phyloP scores from a whole-genome alignment of 345 rosid species.

The Isatis tinctoria region DNA sequence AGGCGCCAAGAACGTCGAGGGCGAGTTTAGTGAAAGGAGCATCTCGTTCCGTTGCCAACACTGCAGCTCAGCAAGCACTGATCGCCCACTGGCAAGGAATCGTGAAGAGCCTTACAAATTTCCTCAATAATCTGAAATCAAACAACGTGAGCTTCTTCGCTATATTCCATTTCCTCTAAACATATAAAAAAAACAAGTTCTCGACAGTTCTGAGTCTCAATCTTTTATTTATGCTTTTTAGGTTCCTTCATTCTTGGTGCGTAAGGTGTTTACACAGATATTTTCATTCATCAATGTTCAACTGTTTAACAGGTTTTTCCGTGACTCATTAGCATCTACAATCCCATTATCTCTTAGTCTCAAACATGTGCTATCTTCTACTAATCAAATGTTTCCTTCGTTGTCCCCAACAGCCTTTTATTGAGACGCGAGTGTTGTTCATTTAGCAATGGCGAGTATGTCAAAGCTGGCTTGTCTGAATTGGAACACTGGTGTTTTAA shows the following conservation, averaged over 20 bases:
- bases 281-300: constrained; percentile 94
- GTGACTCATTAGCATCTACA: background rate
- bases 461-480: constrained; percentile 83
- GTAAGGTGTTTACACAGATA: constrained; percentile 84
- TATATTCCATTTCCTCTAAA: background rate
- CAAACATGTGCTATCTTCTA: background rate
- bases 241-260: constrained; percentile 91
- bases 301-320: constrained; percentile 48
- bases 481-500: constrained; percentile 87
- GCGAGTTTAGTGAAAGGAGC: constrained; percentile 4
- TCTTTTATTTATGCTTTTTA: background rate
- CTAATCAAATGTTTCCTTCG: background rate
- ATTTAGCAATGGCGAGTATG: constrained; percentile 89
- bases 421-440: constrained; percentile 88
- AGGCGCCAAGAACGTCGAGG: background rate
- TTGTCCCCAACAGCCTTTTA: background rate
- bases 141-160: background rate
- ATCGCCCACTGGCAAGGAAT: background rate
- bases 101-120: background rate
- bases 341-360: background rate
- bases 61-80: background rate
- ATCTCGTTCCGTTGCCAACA: background rate
- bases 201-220: background rate
- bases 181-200: background rate
- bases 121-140: background rate